phyloP scores from a whole-genome alignment of 1,139 yeast genomes.

The Taphrina pruni region DNA sequence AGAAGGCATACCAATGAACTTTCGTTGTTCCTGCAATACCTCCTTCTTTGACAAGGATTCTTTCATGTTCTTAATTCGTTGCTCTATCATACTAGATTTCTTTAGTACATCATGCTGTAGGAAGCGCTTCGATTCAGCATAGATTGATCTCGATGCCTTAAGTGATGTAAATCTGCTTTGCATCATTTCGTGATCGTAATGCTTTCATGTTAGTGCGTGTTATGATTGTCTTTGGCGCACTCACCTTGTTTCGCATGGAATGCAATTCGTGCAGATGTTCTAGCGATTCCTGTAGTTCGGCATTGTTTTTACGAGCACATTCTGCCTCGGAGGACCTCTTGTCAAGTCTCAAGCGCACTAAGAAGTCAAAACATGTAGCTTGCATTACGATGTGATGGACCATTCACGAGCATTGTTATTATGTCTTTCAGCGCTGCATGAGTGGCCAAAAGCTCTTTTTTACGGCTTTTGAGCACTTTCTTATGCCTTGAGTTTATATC shows the following conservation, averaged over 20 bases:
- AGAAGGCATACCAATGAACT: not conserved
- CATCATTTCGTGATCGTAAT: not conserved
- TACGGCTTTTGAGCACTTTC: not conserved
- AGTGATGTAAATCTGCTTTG: not conserved
- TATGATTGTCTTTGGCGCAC: not conserved
- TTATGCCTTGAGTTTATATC: not conserved
- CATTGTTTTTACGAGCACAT: not conserved
- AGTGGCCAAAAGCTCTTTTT: not conserved
- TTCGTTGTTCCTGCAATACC: not conserved
- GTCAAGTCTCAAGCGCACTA: not conserved
- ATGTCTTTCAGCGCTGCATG: not conserved
- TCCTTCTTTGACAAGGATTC: not conserved
- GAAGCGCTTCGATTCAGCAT: not conserved
- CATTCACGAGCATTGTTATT: not conserved
- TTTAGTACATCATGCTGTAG: not conserved
- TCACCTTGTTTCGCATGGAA: not conserved
- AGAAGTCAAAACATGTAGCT: not conserved
- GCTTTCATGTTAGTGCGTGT: not conserved
- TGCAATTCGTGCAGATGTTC: constrained; percentile 12
- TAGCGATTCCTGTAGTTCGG: not conserved
- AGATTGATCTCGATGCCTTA: not conserved
- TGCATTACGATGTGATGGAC: not conserved
- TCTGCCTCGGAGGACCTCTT: not conserved
- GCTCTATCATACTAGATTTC: not conserved
- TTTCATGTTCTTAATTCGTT: not conserved